Conservation (phyloP, 1,284 basidiomycete species). For the Cutaneotrichosporon sp. region DNA sequence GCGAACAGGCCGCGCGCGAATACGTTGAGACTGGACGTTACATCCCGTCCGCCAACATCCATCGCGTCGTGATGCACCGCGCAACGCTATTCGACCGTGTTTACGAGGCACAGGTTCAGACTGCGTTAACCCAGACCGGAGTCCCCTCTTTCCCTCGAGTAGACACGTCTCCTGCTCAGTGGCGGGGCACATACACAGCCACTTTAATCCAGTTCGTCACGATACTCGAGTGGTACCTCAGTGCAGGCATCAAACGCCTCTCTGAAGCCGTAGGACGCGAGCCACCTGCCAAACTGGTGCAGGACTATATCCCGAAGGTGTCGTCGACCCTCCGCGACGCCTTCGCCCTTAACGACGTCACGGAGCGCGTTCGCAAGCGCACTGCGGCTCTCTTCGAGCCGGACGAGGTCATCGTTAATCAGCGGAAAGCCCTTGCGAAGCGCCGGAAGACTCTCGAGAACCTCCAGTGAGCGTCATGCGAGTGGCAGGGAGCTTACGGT, state of each 20-base stretch:
- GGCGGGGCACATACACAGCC: constrained; percentile 2
- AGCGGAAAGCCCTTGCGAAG: constrained; percentile 3
- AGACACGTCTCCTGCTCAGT: neutral
- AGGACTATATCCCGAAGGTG: constrained; percentile 10
- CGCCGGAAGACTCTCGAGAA: neutral
- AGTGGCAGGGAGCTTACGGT: neutral
- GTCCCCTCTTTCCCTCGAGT: no score
- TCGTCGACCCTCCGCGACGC: constrained; percentile 5
- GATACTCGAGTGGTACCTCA: neutral
- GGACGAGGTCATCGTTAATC: constrained; percentile 6
- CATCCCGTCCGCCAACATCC: neutral
- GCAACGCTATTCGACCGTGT: neutral
- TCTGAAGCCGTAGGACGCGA: neutral
- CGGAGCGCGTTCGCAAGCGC: constrained; percentile 1
- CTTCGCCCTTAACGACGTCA: constrained; percentile 14
- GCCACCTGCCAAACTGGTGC: neutral
- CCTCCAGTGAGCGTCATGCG: neutral
- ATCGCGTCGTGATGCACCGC: neutral
- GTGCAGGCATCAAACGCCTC: neutral
- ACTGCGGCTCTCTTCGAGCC: constrained; percentile 13
- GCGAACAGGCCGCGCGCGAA: neutral
- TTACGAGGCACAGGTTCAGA: neutral
- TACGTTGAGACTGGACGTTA: neutral
- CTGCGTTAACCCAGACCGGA: no score
- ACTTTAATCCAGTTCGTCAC: neutral